Evolutionary conservation across 78 protist species (phyloP), one percentile per base, ranked within the genome.

Genomic region (Bodo saltans): DNA sequence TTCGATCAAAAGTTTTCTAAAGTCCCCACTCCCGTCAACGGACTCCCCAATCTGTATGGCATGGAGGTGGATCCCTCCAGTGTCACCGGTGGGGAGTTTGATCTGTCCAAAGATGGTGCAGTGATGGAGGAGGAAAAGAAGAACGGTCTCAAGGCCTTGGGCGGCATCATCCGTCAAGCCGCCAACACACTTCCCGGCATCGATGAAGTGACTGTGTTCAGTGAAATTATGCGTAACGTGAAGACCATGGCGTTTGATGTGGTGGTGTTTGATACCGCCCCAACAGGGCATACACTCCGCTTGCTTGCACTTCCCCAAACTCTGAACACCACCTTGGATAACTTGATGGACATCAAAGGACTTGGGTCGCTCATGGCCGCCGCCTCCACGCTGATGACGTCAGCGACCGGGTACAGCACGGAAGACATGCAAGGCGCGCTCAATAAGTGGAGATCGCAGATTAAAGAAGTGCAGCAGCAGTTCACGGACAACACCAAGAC

Each of bases 211-310:
- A 90, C 89, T 91, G 88, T 94, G 79, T 93, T 96, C 67, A 90
- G 90, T 32, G 95, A 96, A 38, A 87, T 96, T 39, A 93, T 95
- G 96, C 91, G 90, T 88, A 79, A 39, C 0, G 88, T 93, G 26
- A 60, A 92, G 72, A 21, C 47, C 35, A 75, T 91, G 89, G 87
- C 94, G 29, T 95, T 87, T 92, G 87, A 85, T 28, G 83, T 87
- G 33, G 82, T 95, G 26, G 95, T 98, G 27, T 96, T 98, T 67
- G 99, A 98, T 89, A 98, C 99, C 34, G 99, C 99, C 0, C 99
- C 99, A n/a, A 98, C 99, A 0, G 99, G 99, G 32, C 99, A 98
- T 84, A 97, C 99, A 0, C 91, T 98, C 60, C 92, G 98, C 29
- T 74, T 98, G 29, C 85, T 97, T 21, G 47, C 88, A 28, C 85